phyloP scores from a whole-genome alignment of 2,329 filamentous ascomycete genomes.

The Colletotrichum ledebouriae region DNA sequence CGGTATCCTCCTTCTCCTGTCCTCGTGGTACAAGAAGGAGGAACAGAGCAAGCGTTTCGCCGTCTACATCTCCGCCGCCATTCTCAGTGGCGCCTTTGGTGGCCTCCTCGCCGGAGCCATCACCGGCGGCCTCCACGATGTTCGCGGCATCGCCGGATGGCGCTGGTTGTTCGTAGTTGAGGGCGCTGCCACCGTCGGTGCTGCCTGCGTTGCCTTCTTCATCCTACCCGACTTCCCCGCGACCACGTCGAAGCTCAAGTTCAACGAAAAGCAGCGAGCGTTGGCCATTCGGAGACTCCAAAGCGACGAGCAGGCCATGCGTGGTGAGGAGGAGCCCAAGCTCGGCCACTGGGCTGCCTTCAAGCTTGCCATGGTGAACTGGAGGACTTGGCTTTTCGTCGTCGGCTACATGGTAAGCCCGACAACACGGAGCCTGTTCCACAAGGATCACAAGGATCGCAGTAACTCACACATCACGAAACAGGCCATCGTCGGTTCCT shows the following conservation, averaged over 20 bases:
- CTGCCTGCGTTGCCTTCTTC: constrained; percentile 72
- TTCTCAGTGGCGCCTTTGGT: constrained; percentile 76
- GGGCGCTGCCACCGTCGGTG: constrained; percentile 75
- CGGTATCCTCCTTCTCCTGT: constrained; percentile 71
- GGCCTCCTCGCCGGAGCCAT: constrained; percentile 73
- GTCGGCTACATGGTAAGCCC: constrained; percentile 55
- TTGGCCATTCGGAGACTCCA: constrained; percentile 73
- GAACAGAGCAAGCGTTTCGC: constrained; percentile 58
- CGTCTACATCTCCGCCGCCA: constrained; percentile 80
- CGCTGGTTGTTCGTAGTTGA: constrained; percentile 72
- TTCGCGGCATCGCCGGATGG: constrained; percentile 63
- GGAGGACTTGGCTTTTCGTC: constrained; percentile 56
- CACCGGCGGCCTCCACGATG: constrained; percentile 65
- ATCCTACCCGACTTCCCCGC: constrained; percentile 79
- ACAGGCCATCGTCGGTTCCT: constrained; percentile 50
- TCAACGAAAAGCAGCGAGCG: constrained; percentile 69
- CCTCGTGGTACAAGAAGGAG: constrained; percentile 72
- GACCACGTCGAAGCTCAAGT: constrained; percentile 62
- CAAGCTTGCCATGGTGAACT: constrained; percentile 53
- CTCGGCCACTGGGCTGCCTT: constrained; percentile 37
- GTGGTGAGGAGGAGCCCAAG: constrained; percentile 74
- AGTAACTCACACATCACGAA: constrained; percentile 42
- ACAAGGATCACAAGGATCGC: constrained; percentile 44
- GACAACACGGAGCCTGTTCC: background rate
- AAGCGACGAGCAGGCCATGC: constrained; percentile 71